A percentile compares a stretch with the other conserved stretches of the same genome.
Evolutionary conservation across 2,329 filamentous ascomycete species (phyloP).

Genomic region (Talaromyces sp.): DNA sequence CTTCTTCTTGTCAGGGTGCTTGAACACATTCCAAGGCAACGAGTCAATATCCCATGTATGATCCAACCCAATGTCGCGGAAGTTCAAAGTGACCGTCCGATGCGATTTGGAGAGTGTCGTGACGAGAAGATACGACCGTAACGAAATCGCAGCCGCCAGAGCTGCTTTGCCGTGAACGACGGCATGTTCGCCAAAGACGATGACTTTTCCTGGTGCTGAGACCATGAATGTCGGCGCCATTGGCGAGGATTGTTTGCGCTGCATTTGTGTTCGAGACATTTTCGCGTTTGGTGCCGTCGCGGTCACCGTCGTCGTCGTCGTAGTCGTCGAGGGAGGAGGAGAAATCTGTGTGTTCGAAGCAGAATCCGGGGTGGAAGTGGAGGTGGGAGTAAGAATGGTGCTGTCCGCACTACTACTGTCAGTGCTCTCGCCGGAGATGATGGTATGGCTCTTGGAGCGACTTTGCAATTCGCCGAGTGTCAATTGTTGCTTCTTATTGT

Average conservation of each 20-base stretch:
- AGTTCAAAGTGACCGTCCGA: conserved; percentile 78
- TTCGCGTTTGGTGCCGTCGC: neutral
- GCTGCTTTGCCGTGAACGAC: conserved; percentile 97
- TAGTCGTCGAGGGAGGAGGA: neutral
- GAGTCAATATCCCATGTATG: conserved; percentile 94
- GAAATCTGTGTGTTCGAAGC: neutral
- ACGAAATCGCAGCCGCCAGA: conserved; percentile 88
- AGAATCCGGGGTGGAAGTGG: conserved; percentile 18
- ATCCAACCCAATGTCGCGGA: conserved; percentile 81
- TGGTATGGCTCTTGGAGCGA: conserved; percentile 18
- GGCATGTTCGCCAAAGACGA: conserved; percentile 95
- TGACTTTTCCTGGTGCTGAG: conserved; percentile 95
- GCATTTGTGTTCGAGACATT: conserved; percentile 17
- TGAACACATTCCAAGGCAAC: conserved; percentile 80
- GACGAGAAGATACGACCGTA: conserved; percentile 93
- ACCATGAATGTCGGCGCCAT: conserved; percentile 92
- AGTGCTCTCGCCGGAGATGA: conserved; percentile 19
- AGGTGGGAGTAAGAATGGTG: conserved; percentile 26
- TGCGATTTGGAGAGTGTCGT: conserved; percentile 89
- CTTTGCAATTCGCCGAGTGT: conserved; percentile 28
- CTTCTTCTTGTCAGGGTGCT: conserved; percentile 79
- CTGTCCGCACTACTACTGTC: conserved; percentile 28
- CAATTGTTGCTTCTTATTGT: conserved; percentile 19
- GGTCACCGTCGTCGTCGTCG: conserved; percentile 4
- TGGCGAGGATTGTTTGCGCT: conserved; percentile 48